Percentiles rank a stretch among this genome's conserved stretches.
These are phyloP conservation scores for Kodamaea restingae DNA, from an alignment of 805 yeast genomes.

Conservation along the genomic window DNA sequence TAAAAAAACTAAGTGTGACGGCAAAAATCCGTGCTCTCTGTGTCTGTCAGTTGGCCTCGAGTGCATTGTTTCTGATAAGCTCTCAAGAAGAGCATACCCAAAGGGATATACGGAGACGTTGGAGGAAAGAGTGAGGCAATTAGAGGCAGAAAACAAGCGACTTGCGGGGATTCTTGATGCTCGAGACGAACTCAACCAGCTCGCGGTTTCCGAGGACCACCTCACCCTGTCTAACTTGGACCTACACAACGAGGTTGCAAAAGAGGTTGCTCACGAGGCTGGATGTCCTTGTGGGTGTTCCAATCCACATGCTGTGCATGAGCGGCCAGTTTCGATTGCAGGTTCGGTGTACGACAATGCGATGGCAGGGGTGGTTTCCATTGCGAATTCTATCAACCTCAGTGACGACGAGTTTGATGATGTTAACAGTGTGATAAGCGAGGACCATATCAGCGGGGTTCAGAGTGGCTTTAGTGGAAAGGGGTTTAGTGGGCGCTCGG, in stretches of 20 bases:
- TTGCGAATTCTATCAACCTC: slow-evolving; percentile 30
- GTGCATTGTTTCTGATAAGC: slow-evolving; percentile 81
- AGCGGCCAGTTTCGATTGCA: slow-evolving; percentile 62
- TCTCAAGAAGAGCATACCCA: slow-evolving; percentile 84
- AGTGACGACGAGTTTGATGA: slow-evolving; percentile 43
- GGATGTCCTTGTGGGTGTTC: slow-evolving; percentile 58
- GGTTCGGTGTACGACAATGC: slow-evolving; percentile 47
- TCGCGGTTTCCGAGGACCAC: neutral
- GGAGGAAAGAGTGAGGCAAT: slow-evolving; percentile 82
- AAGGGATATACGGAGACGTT: slow-evolving; percentile 88
- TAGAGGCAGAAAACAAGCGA: slow-evolving; percentile 76
- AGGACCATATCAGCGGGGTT: slow-evolving; percentile 12
- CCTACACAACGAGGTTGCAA: slow-evolving; percentile 25
- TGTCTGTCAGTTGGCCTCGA: slow-evolving; percentile 83
- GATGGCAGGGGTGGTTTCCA: slow-evolving; percentile 18
- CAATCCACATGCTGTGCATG: slow-evolving; percentile 52
- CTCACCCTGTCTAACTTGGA: slow-evolving; percentile 30
- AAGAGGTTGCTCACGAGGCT: slow-evolving; percentile 6
- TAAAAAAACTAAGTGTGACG: slow-evolving; percentile 77
- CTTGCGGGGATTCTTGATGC: slow-evolving; percentile 59
- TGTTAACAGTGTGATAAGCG: slow-evolving; percentile 28
- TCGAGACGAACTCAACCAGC: slow-evolving; percentile 47
- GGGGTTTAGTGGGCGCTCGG: slow-evolving; percentile 19
- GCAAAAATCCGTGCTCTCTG: slow-evolving; percentile 71
- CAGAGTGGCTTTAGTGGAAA: neutral